Percentiles rank a stretch among this genome's conserved stretches.
Evolutionary conservation across 192 early-diverging fungal genomes (phyloP).

Genomic region (Backusella parvicylindrica): DNA sequence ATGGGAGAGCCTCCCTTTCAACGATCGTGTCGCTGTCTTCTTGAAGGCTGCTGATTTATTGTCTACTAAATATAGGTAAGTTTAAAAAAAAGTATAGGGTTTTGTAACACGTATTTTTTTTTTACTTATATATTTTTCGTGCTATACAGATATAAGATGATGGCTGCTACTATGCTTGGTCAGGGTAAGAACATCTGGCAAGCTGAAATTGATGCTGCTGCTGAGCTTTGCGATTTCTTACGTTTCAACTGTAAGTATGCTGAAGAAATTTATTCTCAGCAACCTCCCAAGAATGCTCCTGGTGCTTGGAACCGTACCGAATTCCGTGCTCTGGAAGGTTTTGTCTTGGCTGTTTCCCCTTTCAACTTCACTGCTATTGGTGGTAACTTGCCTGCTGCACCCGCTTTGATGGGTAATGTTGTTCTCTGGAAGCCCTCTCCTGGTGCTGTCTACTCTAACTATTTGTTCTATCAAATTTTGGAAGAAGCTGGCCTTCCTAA

Average conservation of each 20-base stretch:
- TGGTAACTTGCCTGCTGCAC: slow-evolving; percentile 89
- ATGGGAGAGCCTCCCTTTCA: slow-evolving; percentile 94
- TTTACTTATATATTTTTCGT: slow-evolving; percentile 17
- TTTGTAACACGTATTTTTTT: background rate
- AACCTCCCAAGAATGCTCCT: slow-evolving; percentile 85
- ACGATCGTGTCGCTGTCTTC: slow-evolving; percentile 93
- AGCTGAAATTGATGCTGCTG: slow-evolving; percentile 98
- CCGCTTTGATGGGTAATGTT: slow-evolving; percentile 97
- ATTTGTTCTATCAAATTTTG: slow-evolving; percentile 85
- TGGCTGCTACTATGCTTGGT: slow-evolving; percentile 97
- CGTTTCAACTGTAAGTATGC: slow-evolving; percentile 95
- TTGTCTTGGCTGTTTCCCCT: slow-evolving; percentile 94
- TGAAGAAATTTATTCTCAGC: slow-evolving; percentile 87
- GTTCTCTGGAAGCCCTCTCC: slow-evolving; percentile 97
- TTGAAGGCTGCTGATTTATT: slow-evolving; percentile 96
- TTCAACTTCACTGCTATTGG: slow-evolving; percentile 99
- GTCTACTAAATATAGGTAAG: slow-evolving; percentile 84
- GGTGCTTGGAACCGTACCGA: slow-evolving; percentile 93
- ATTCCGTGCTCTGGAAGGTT: slow-evolving; percentile 96
- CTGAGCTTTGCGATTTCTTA: slow-evolving; percentile 92
- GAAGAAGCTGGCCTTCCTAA: slow-evolving; percentile 94
- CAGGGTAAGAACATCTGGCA: slow-evolving; percentile 99
- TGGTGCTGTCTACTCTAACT: slow-evolving; percentile 85
- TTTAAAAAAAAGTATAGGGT: background rate
- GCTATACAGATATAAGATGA: slow-evolving; percentile 52